These are phyloP conservation scores for Potentilla sterilis DNA, from an alignment of 306 rosid species.

Conservation along the genomic window DNA sequence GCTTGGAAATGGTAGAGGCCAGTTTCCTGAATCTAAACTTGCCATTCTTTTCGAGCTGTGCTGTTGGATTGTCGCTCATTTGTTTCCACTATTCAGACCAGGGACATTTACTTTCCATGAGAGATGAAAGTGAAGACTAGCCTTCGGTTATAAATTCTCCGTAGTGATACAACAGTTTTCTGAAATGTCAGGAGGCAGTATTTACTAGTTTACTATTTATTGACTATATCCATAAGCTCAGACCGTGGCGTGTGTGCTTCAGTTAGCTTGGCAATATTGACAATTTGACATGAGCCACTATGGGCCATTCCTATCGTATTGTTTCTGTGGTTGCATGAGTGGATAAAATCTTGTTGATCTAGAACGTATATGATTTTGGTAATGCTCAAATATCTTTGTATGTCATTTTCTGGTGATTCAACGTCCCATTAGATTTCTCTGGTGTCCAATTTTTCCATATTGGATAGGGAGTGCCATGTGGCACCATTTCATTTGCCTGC, in stretches of 20 bases:
- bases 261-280: background rate
- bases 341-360: constrained; percentile 19
- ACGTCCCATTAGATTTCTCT: constrained; percentile 25
- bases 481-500: constrained; percentile 46
- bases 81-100: background rate
- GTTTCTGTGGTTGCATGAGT: constrained; percentile 22
- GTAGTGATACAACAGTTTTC: background rate
- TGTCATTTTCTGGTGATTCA: constrained; percentile 27
- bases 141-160: background rate
- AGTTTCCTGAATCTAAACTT: background rate
- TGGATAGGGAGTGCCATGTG: constrained; percentile 66
- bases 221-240: background rate
- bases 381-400: background rate
- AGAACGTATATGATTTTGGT: background rate
- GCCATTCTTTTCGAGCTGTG: background rate
- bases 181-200: background rate
- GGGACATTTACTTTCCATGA: background rate
- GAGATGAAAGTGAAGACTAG: background rate
- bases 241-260: background rate
- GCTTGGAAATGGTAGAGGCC: background rate
- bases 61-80: background rate
- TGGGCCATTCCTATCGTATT: constrained; percentile 26
- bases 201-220: background rate
- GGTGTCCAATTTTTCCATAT: constrained; percentile 29
- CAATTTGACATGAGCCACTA: background rate